These are phyloP conservation scores for Termitomyces heimii DNA, from an alignment of 768 basidiomycete species.

Conservation along the genomic window DNA sequence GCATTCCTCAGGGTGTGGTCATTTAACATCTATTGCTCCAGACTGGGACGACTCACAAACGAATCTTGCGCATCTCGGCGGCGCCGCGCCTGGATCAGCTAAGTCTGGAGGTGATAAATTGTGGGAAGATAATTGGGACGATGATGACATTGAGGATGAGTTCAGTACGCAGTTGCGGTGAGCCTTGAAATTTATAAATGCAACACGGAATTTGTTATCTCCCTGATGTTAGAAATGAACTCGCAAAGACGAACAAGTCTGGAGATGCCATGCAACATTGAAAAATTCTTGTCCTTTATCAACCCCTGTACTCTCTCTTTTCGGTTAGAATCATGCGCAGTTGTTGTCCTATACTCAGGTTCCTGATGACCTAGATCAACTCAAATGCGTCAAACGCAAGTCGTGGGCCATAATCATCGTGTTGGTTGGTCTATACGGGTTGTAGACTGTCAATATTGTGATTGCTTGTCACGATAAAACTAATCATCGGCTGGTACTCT, in stretches of 20 bases:
- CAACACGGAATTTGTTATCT: not conserved
- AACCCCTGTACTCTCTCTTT: not conserved
- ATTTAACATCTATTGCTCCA: slow-evolving; percentile 20
- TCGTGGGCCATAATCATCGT: not conserved
- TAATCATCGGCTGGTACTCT: slow-evolving; percentile 13
- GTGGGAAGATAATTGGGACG: slow-evolving; percentile 99
- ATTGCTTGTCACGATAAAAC: not conserved
- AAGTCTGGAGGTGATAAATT: slow-evolving; percentile 84
- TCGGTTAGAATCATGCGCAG: not conserved
- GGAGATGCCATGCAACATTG: slow-evolving; percentile 52
- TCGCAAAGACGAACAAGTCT: slow-evolving; percentile 50
- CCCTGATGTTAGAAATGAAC: slow-evolving; percentile 44
- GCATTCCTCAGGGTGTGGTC: not conserved
- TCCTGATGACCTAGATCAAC: not conserved
- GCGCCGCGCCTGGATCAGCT: slow-evolving; percentile 66
- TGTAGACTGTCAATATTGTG: not conserved
- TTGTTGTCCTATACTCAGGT: not conserved
- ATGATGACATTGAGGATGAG: slow-evolving; percentile 97
- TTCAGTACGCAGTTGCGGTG: slow-evolving; percentile 95
- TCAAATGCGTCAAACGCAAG: not conserved
- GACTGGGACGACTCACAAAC: slow-evolving; percentile 89
- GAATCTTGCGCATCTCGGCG: slow-evolving; percentile 72
- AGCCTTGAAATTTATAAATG: slow-evolving; percentile 20
- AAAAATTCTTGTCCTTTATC: slow-evolving; percentile 2
- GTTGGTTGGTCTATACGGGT: not conserved